Evolutionary conservation across 805 yeast species (phyloP).

Genomic region (Saccharomyces eubayanus): DNA sequence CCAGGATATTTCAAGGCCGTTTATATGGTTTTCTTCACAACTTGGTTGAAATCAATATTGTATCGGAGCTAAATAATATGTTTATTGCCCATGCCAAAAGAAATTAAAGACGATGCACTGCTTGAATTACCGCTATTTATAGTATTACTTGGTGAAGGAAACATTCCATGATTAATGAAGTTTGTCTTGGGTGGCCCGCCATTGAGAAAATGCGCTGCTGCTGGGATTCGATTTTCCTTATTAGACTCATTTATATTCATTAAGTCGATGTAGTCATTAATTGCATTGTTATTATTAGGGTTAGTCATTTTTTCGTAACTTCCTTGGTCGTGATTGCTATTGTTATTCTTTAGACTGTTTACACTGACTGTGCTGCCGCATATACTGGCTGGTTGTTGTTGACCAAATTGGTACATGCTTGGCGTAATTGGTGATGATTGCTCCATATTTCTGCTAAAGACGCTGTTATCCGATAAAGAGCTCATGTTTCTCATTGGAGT

Average conservation of each 20-base stretch:
- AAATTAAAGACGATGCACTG: slow-evolving; percentile 19
- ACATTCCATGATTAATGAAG: slow-evolving; percentile 22
- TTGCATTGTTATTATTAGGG: slow-evolving; percentile 4
- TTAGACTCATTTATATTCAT: slow-evolving; percentile 10
- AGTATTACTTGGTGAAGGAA: slow-evolving; percentile 21
- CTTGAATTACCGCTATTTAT: slow-evolving; percentile 20
- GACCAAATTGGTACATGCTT: slow-evolving; percentile 25
- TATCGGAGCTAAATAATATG: background rate
- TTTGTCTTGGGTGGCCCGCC: slow-evolving; percentile 26
- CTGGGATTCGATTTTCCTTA: slow-evolving; percentile 22
- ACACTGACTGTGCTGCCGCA: slow-evolving; percentile 25
- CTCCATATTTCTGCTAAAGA: slow-evolving; percentile 19
- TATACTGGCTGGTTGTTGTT: slow-evolving; percentile 19
- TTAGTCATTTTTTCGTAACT: background rate
- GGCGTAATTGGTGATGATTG: slow-evolving; percentile 30
- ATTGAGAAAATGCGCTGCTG: slow-evolving; percentile 5
- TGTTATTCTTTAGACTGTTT: slow-evolving; percentile 17
- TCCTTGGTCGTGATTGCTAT: slow-evolving; percentile 1
- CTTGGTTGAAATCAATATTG: no score
- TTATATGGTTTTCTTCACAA: no score
- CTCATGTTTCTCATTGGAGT: slow-evolving; percentile 30
- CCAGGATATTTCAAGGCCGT: no score
- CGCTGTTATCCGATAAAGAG: slow-evolving; percentile 27
- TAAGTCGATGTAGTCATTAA: slow-evolving; percentile 3
- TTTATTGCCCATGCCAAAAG: slow-evolving; percentile 11